Percentiles rank a stretch among this genome's conserved stretches.
Conservation (phyloP, 176 grass and related monocot species). For the Cocos nucifera region DNA sequence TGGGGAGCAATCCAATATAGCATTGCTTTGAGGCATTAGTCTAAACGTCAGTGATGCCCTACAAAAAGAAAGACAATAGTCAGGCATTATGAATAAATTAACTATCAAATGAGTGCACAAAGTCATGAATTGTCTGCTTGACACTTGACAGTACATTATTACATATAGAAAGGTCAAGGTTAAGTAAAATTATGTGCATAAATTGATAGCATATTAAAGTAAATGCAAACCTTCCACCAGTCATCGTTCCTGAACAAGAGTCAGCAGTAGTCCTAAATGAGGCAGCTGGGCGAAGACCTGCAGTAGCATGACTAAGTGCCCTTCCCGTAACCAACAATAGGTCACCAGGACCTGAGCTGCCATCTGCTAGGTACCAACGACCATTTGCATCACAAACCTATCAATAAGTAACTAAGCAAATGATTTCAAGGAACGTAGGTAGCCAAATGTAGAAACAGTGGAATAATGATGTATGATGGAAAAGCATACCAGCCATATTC, state of each 20-base stretch:
- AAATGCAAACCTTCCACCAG: conserved; percentile 11
- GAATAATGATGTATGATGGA: too few species aligned
- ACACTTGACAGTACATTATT: too few species aligned
- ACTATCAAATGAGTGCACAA: too few species aligned
- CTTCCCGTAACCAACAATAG: conserved; percentile 67
- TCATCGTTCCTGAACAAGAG: conserved; percentile 20
- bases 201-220: background rate
- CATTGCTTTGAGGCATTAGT: conserved; percentile 57
- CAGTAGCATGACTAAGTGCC: conserved; percentile 56
- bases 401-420: conserved; percentile 31
- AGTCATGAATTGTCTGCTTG: too few species aligned
- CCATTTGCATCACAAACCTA: conserved; percentile 77
- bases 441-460: too few species aligned
- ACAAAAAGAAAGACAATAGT: conserved; percentile 9
- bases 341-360: conserved; percentile 22
- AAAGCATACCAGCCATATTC: too few species aligned
- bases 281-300: conserved; percentile 52
- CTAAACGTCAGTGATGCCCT: conserved; percentile 75
- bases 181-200: too few species aligned
- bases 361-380: conserved; percentile 67
- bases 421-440: conserved; percentile 8
- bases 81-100: background rate
- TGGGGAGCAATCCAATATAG: conserved; percentile 69
- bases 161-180: too few species aligned
- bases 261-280: conserved; percentile 31